A percentile compares a stretch with the other conserved stretches of the same genome.
phyloP scores from a whole-genome alignment of 1,139 yeast genomes.

The Kazachstania sp. region DNA sequence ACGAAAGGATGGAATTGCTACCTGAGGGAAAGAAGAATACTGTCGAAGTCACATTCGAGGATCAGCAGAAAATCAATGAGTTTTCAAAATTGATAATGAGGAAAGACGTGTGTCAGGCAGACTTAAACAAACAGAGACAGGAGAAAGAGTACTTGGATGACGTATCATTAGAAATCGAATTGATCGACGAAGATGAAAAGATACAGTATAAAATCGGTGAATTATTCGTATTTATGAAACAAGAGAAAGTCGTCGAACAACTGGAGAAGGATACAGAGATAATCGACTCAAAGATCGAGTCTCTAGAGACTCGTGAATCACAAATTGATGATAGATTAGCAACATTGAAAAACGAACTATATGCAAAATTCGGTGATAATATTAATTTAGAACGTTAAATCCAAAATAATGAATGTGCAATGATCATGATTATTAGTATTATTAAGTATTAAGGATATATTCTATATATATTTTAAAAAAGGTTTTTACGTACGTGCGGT shows the following conservation, averaged over 20 bases:
- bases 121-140: constrained; percentile 42
- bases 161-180: constrained; percentile 73
- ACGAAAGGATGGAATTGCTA: constrained; percentile 41
- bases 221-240: constrained; percentile 55
- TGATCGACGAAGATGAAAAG: constrained; percentile 62
- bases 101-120: constrained; percentile 49
- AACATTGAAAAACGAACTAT: constrained; percentile 60
- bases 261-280: constrained; percentile 53
- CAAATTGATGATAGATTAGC: constrained; percentile 47
- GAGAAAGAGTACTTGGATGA: constrained; percentile 90
- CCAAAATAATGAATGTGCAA: not conserved
- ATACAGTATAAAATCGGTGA: constrained; percentile 69
- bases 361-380: constrained; percentile 83
- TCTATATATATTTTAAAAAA: too few relatives aligned
- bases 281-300: constrained; percentile 43
- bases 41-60: constrained; percentile 77
- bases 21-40: constrained; percentile 64
- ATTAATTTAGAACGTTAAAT: constrained; percentile 64
- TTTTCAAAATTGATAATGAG: constrained; percentile 75
- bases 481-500: not conserved
- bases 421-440: not conserved
- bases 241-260: constrained; percentile 53
- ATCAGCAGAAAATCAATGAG: constrained; percentile 80
- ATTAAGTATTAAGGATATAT: not conserved
- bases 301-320: constrained; percentile 41